Percentiles rank a stretch among this genome's conserved stretches.
Evolutionary conservation across 2,329 filamentous ascomycete genomes (phyloP).

Genomic region (Xylariaceae sp.): DNA sequence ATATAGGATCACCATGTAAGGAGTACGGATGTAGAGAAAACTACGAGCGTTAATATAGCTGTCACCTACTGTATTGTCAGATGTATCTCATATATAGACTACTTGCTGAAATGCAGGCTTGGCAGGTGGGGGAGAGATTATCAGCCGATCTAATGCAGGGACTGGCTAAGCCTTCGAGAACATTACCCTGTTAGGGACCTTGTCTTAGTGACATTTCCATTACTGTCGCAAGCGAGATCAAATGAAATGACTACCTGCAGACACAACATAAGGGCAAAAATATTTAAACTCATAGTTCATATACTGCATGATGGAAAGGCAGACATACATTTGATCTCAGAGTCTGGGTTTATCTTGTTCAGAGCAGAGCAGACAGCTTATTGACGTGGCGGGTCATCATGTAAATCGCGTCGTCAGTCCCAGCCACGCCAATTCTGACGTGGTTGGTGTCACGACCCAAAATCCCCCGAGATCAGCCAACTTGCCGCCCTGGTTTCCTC

Average conservation of each 20-base stretch:
- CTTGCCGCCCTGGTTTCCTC: slow-evolving; percentile 3
- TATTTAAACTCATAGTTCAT: too few species aligned
- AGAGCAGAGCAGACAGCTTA: neutral
- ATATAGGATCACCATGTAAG: slow-evolving; percentile 7
- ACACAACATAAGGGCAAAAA: too few species aligned
- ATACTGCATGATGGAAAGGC: too few species aligned
- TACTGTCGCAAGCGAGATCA: neutral
- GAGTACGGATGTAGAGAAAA: slow-evolving; percentile 1
- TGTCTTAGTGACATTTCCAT: neutral
- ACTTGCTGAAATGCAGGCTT: too few species aligned
- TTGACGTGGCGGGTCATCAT: neutral
- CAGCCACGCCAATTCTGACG: slow-evolving; percentile 27
- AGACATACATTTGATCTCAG: too few species aligned
- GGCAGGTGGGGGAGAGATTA: slow-evolving; percentile 4
- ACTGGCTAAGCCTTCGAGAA: slow-evolving; percentile 21
- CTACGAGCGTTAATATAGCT: neutral
- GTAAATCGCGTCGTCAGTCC: slow-evolving; percentile 4
- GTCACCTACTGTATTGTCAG: neutral
- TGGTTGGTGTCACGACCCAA: slow-evolving; percentile 12
- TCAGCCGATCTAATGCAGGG: slow-evolving; percentile 13
- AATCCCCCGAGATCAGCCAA: slow-evolving; percentile 4
- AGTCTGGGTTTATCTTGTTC: too few species aligned
- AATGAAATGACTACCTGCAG: neutral
- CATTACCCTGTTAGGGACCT: slow-evolving; percentile 8
- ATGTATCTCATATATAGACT: slow-evolving; percentile 3